Evolutionary conservation across 768 basidiomycete genomes (phyloP), one percentile per base, ranked within the genome.

Genomic region (Leccinum imitatum): DNA sequence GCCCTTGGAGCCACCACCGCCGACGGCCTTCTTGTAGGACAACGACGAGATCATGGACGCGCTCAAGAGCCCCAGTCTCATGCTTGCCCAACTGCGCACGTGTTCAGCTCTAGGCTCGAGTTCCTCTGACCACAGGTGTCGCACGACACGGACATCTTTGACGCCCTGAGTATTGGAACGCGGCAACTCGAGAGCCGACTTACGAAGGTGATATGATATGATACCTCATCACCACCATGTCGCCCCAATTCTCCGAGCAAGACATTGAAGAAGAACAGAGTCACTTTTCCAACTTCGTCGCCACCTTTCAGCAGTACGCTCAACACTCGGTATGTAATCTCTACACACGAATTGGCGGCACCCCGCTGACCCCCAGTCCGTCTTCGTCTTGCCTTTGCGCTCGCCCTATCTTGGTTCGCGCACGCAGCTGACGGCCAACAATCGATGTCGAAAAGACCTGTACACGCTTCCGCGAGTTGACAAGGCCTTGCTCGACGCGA

Each of bases 41-140:
- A 77, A 87, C 65, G 96, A 99, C 77, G 91, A 95, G 71, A 88
- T 98, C 63, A 99, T 99, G 97, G 97, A 99, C 74, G 96, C 95
- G 11, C 81, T 99, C 69, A 98, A 98, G 79, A 90, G 90, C 59
- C 95, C 97, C 2, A 97, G 95, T 70, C 83, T 95, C 59, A 98
- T 98, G 96, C 86, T 99, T 54, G 93, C 94, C 13, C 96, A 98
- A 71, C 82, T 98, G 21, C 84, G 96, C 58, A 98, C 96, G 0
- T 95, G 39, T 37, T 25, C 31, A 39, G 46, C 23, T 33, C 46
- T 15, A 25, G 25, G 25, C 5, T 2, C 9, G 11, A 19, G 21
- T 19, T 30, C 14, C 30, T 8, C 30, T 30, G 30, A 30, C 30
- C 30, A 30, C 30, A 30, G 30, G 30, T 30, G 30, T 30, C 30